These are phyloP conservation scores for Nitzschia inconspicua DNA, from an alignment of 108 stramenopile species.

Conservation along the genomic window DNA sequence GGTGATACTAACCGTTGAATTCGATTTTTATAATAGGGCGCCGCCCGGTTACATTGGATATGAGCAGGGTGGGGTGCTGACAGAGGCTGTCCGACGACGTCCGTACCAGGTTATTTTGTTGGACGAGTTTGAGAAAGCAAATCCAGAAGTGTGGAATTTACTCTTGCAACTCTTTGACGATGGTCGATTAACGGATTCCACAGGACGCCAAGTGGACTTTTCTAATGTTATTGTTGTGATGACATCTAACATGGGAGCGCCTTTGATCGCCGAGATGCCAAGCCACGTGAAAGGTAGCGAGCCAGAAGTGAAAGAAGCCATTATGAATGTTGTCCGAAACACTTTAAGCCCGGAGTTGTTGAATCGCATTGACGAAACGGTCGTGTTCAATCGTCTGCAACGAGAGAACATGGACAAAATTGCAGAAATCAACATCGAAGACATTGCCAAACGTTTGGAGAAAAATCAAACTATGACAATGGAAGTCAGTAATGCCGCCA, in stretches of 20 bases:
- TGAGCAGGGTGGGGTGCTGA: constrained; percentile 77
- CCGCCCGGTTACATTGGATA: constrained; percentile 55
- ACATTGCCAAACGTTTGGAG: constrained; percentile 56
- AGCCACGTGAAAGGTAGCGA: constrained; percentile 50
- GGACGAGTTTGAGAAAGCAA: constrained; percentile 82
- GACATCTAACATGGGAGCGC: constrained; percentile 81
- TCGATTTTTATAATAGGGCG: no score
- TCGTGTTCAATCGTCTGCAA: constrained; percentile 70
- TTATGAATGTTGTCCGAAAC: constrained; percentile 63
- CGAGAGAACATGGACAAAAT: constrained; percentile 72
- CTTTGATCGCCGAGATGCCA: constrained; percentile 64
- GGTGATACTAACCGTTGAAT: no score
- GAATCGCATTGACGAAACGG: constrained; percentile 75
- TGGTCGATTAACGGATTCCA: constrained; percentile 72
- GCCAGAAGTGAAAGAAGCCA: constrained; percentile 53
- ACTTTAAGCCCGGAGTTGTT: constrained; percentile 73
- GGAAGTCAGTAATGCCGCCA: constrained; percentile 52
- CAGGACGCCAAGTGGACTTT: constrained; percentile 73
- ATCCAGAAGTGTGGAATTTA: constrained; percentile 81
- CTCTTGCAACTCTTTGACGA: constrained; percentile 84
- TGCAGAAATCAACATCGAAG: constrained; percentile 54
- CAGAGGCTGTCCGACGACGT: constrained; percentile 72
- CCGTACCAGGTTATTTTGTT: constrained; percentile 84
- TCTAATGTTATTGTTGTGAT: constrained; percentile 74
- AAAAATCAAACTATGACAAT: constrained; percentile 61